Evolutionary conservation across 768 basidiomycete genomes (phyloP).

Genomic region (Leccinum ochraceum): DNA sequence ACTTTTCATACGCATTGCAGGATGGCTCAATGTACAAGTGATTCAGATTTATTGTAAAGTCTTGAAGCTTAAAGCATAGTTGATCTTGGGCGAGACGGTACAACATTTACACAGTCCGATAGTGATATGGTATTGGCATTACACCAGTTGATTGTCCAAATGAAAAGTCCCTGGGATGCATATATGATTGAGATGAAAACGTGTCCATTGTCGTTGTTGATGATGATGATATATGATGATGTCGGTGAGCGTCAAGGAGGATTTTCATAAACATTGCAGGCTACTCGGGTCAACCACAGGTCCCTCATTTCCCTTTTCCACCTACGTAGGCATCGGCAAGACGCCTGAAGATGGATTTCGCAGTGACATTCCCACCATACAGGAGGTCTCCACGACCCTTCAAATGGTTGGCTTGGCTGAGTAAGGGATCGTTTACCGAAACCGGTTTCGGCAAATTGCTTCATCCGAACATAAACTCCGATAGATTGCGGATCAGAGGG

Average conservation of each 20-base stretch:
- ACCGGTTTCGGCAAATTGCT: conserved; percentile 7
- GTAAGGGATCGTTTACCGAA: conserved; percentile 9
- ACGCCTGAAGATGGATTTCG: conserved; percentile 23
- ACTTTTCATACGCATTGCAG: neutral
- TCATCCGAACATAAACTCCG: conserved; percentile 6
- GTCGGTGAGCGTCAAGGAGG: conserved; percentile 7
- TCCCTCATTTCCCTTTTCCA: conserved; percentile 44
- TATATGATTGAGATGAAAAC: conserved; percentile 2
- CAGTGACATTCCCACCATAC: conserved; percentile 36
- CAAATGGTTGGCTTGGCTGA: conserved; percentile 20
- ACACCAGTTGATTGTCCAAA: conserved; percentile 15
- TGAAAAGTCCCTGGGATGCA: neutral
- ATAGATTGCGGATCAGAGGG: conserved; percentile 27
- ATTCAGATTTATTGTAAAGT: neutral
- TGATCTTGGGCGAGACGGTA: neutral
- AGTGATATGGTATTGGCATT: neutral
- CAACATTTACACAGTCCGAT: conserved; percentile 2
- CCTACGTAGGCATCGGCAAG: conserved; percentile 31
- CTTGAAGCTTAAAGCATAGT: too few species aligned
- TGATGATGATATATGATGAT: neutral
- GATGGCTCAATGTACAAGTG: neutral
- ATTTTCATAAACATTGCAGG: conserved; percentile 47
- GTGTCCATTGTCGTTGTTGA: conserved; percentile 5
- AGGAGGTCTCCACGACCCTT: conserved; percentile 38
- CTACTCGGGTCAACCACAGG: conserved; percentile 49